These are phyloP conservation scores for Podila clonocystis DNA, from an alignment of 192 early-diverging fungal genomes.

Conservation along the genomic window DNA sequence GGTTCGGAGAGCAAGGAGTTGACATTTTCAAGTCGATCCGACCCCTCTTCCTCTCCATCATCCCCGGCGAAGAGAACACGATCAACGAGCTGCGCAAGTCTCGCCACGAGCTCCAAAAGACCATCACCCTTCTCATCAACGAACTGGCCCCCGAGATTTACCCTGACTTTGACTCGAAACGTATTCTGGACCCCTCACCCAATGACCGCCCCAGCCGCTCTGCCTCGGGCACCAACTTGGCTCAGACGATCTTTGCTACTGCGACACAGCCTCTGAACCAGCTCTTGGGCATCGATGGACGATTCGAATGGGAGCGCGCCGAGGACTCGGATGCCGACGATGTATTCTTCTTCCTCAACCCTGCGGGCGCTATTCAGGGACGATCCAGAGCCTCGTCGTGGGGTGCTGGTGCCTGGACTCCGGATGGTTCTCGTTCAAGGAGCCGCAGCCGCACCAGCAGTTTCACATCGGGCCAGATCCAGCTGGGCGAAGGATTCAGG, in stretches of 20 bases:
- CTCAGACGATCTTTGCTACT: conserved; percentile 27
- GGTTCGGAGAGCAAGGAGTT: conserved; percentile 79
- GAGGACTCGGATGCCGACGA: conserved; percentile 66
- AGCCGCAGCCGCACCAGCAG: conserved; percentile 58
- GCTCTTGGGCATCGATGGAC: conserved; percentile 65
- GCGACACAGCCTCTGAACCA: conserved; percentile 51
- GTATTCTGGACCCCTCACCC: conserved; percentile 49
- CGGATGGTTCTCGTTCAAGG: conserved; percentile 51
- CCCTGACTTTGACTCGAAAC: conserved; percentile 72
- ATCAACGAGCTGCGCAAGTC: conserved; percentile 73
- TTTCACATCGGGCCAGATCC: conserved; percentile 48
- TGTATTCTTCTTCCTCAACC: conserved; percentile 62
- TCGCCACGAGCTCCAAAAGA: conserved; percentile 77
- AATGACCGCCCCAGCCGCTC: conserved; percentile 46
- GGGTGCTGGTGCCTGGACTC: conserved; percentile 43
- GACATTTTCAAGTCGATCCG: conserved; percentile 85
- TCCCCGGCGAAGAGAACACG: conserved; percentile 60
- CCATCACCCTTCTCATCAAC: conserved; percentile 84
- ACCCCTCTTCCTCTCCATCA: conserved; percentile 82
- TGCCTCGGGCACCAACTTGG: conserved; percentile 35
- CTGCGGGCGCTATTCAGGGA: conserved; percentile 52
- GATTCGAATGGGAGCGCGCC: conserved; percentile 64
- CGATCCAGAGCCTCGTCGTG: conserved; percentile 57
- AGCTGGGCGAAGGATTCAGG: conserved; percentile 53
- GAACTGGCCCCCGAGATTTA: conserved; percentile 86